Conservation (phyloP, 2,329 filamentous ascomycete species). For the Lojkania enalia region DNA sequence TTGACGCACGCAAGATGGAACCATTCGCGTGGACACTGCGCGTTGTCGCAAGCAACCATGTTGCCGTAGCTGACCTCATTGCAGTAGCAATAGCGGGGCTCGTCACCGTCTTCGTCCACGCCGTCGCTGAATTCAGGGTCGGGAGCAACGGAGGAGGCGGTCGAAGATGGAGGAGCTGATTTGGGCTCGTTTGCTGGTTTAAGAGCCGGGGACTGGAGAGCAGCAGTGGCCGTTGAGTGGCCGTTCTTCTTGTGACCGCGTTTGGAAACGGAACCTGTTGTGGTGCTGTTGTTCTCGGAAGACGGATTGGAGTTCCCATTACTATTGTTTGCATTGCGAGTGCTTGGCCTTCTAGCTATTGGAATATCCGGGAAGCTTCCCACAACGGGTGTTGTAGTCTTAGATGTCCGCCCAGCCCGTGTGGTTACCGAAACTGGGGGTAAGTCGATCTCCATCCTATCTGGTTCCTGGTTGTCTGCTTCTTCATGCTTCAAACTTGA, state of each 20-base stretch:
- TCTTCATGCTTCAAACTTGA: conserved; percentile 55
- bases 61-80: conserved; percentile 67
- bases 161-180: conserved; percentile 37
- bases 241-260: conserved; percentile 41
- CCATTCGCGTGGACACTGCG: conserved; percentile 66
- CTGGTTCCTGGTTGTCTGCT: conserved; percentile 49
- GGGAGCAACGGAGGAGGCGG: conserved; percentile 36
- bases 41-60: conserved; percentile 71
- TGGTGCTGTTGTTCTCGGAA: conserved; percentile 46
- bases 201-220: conserved; percentile 32
- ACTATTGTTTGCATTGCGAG: conserved; percentile 44
- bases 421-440: conserved; percentile 36
- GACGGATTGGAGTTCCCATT: conserved; percentile 40
- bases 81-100: conserved; percentile 68
- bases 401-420: conserved; percentile 49
- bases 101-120: conserved; percentile 47
- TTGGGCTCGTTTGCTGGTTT: conserved; percentile 28
- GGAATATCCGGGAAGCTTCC: conserved; percentile 48
- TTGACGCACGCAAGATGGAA: conserved; percentile 69
- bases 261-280: conserved; percentile 38
- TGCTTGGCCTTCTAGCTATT: conserved; percentile 49
- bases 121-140: conserved; percentile 39
- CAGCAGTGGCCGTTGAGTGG: conserved; percentile 21
- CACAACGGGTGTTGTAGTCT: conserved; percentile 53
- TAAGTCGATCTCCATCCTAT: conserved; percentile 39